phyloP scores from a whole-genome alignment of 2,329 filamentous ascomycete species.

The Xylariaceae sp. region DNA sequence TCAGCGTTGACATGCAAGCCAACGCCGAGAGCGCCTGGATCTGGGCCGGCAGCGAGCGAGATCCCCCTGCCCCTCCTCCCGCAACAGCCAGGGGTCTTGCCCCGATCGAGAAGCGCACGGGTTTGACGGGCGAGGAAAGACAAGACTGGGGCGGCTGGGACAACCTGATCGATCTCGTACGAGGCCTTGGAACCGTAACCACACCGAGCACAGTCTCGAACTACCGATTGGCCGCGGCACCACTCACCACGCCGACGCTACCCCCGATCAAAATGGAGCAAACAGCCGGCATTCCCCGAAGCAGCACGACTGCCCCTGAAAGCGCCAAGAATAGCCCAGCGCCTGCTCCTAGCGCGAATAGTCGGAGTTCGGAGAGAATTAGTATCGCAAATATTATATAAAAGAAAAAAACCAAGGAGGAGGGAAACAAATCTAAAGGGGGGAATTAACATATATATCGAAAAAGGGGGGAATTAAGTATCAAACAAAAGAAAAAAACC shows the following conservation, averaged over 20 bases:
- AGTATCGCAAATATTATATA: slow-evolving; percentile 44
- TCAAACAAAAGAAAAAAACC: background rate
- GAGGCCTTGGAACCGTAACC: slow-evolving; percentile 43
- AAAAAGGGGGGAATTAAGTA: background rate
- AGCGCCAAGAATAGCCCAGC: slow-evolving; percentile 33
- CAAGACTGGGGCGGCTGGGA: slow-evolving; percentile 79
- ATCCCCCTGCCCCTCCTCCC: slow-evolving; percentile 29
- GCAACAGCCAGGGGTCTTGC: slow-evolving; percentile 35
- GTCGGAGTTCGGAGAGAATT: slow-evolving; percentile 40
- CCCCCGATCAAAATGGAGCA: slow-evolving; percentile 34
- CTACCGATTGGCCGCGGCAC: slow-evolving; percentile 20
- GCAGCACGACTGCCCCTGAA: slow-evolving; percentile 22
- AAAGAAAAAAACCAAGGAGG: slow-evolving; percentile 6
- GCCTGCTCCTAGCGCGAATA: slow-evolving; percentile 28
- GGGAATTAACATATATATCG: slow-evolving; percentile 9
- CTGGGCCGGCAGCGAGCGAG: slow-evolving; percentile 62
- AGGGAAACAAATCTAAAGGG: background rate
- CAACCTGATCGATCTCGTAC: slow-evolving; percentile 59
- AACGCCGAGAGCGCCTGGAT: slow-evolving; percentile 75
- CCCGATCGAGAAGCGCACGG: slow-evolving; percentile 45
- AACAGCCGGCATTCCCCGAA: slow-evolving; percentile 22
- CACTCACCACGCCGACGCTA: slow-evolving; percentile 27
- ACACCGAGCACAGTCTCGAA: slow-evolving; percentile 26
- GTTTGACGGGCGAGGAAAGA: slow-evolving; percentile 51
- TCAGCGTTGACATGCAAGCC: slow-evolving; percentile 80